Percentiles rank a stretch among this genome's conserved stretches.
Evolutionary conservation across 163 green algal genomes (phyloP).

Genomic region (Scenedesmus sp.): DNA sequence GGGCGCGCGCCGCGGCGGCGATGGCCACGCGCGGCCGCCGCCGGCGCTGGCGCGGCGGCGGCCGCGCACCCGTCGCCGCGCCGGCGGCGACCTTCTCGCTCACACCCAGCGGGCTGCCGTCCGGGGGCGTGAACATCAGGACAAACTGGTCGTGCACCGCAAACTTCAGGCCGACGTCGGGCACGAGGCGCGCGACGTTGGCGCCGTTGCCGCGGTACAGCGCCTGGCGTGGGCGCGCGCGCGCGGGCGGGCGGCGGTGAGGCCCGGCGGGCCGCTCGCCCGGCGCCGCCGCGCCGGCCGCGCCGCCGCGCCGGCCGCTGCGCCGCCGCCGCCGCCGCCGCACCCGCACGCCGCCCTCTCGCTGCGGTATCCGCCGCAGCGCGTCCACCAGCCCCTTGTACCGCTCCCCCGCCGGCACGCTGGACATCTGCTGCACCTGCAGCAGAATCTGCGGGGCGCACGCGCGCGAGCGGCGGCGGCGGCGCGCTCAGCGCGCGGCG

Average conservation of each 20-base stretch:
- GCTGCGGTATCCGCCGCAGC: constrained; percentile 47
- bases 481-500: no score
- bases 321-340: neutral
- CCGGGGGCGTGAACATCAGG: constrained; percentile 67
- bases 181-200: constrained; percentile 68
- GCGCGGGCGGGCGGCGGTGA: neutral
- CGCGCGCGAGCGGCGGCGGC: neutral
- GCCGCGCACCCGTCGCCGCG: constrained; percentile 52
- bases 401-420: constrained; percentile 26
- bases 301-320: neutral
- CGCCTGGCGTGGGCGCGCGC: constrained; percentile 36
- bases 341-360: constrained; percentile 59
- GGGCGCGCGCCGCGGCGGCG: no score
- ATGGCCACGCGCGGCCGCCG: no score
- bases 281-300: neutral
- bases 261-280: neutral
- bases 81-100: constrained; percentile 62
- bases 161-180: constrained; percentile 73
- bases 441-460: constrained; percentile 62
- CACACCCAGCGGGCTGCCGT: constrained; percentile 59
- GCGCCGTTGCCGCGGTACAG: constrained; percentile 72
- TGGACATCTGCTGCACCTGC: constrained; percentile 65
- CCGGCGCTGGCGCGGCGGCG: neutral
- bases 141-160: constrained; percentile 64
- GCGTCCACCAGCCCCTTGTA: constrained; percentile 58